Conservation (phyloP, 148 eudicot genomes). For the Fagopyrum tataricum region DNA sequence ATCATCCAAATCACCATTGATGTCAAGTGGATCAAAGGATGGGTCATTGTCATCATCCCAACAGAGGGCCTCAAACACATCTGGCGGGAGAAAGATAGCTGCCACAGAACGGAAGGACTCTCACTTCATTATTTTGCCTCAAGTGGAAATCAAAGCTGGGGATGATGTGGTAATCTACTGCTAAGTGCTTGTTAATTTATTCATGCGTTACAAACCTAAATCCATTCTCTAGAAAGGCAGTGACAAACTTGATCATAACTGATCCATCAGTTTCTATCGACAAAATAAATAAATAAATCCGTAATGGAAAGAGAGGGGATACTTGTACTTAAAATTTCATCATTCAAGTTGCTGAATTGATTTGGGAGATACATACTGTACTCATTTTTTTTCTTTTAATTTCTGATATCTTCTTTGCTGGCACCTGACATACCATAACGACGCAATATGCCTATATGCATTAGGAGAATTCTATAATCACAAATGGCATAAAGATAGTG, state of each 20-base stretch:
- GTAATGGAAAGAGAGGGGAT: neutral
- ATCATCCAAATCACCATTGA: constrained; percentile 35
- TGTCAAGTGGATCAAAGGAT: constrained; percentile 35
- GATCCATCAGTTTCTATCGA: neutral
- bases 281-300: neutral
- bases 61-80: constrained; percentile 42
- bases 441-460: neutral
- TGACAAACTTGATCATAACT: neutral
- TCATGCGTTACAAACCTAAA: neutral
- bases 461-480: neutral
- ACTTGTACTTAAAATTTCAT: neutral
- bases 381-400: neutral
- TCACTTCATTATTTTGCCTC: constrained; percentile 66
- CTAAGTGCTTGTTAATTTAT: neutral
- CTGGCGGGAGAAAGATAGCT: constrained; percentile 45
- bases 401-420: neutral
- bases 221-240: neutral
- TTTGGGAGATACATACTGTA: neutral
- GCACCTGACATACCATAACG: neutral
- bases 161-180: constrained; percentile 81
- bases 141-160: constrained; percentile 80
- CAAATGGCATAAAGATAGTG: neutral
- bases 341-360: neutral
- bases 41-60: constrained; percentile 41
- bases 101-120: constrained; percentile 68